These are phyloP conservation scores for Venustampulla echinocandica DNA, from an alignment of 495 filamentous ascomycete species.

Conservation along the genomic window DNA sequence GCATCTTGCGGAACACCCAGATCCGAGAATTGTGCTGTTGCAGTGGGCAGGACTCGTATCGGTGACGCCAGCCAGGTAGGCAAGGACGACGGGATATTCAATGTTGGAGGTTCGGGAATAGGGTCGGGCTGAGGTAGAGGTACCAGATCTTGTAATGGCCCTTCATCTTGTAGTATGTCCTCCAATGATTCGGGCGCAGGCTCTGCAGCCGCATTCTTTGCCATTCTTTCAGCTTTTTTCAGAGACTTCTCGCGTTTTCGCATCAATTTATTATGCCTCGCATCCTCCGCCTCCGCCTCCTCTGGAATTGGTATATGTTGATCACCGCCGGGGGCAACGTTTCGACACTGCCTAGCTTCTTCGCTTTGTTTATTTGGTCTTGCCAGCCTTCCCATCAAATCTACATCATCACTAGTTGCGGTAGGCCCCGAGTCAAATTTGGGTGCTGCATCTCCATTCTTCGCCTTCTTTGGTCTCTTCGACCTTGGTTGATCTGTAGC, in stretches of 20 bases:
- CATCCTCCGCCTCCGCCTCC: slow-evolving; percentile 17
- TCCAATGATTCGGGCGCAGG: slow-evolving; percentile 17
- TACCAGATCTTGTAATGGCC: slow-evolving; percentile 54
- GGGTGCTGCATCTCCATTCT: neutral
- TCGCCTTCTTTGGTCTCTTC: slow-evolving; percentile 11
- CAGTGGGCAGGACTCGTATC: slow-evolving; percentile 48
- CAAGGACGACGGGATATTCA: slow-evolving; percentile 44
- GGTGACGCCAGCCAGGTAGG: slow-evolving; percentile 72
- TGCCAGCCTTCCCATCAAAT: slow-evolving; percentile 13
- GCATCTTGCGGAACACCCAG: slow-evolving; percentile 49
- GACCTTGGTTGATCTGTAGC: slow-evolving; percentile 4
- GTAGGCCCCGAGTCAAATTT: neutral
- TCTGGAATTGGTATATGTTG: neutral
- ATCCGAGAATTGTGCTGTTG: slow-evolving; percentile 50
- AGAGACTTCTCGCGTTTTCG: slow-evolving; percentile 41
- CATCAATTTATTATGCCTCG: slow-evolving; percentile 36
- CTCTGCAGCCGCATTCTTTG: slow-evolving; percentile 17
- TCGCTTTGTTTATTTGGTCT: slow-evolving; percentile 25
- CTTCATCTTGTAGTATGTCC: slow-evolving; percentile 34
- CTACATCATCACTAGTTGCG: too few relatives aligned
- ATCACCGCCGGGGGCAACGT: neutral
- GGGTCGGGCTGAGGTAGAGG: slow-evolving; percentile 70
- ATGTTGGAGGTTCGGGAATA: slow-evolving; percentile 41
- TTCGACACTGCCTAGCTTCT: neutral
- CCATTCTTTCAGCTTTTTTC: slow-evolving; percentile 23